phyloP scores from a whole-genome alignment of 108 stramenopile species.

The Pseudonitzschia multistriata region DNA sequence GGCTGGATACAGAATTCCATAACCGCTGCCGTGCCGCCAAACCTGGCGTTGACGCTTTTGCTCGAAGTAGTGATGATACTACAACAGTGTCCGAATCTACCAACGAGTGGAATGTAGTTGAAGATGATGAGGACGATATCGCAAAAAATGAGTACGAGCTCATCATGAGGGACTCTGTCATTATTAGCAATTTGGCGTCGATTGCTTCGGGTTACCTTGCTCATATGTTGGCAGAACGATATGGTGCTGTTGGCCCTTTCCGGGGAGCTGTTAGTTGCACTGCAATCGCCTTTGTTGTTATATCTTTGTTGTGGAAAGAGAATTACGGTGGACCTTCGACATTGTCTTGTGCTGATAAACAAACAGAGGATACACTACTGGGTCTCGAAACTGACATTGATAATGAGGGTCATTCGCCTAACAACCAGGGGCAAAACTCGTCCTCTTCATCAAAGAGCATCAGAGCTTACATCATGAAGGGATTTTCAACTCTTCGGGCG shows the following conservation, averaged over 20 bases:
- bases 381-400: background rate
- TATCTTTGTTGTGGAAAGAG: slow-evolving; percentile 57
- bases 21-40: slow-evolving; percentile 15
- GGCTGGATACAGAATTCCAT: slow-evolving; percentile 71
- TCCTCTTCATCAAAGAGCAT: slow-evolving; percentile 6
- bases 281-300: slow-evolving; percentile 40
- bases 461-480: slow-evolving; percentile 16
- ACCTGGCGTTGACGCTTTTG: too few relatives aligned
- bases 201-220: slow-evolving; percentile 67
- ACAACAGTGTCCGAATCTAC: background rate
- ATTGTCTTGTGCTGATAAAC: background rate
- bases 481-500: slow-evolving; percentile 15
- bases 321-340: slow-evolving; percentile 58
- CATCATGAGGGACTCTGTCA: slow-evolving; percentile 57
- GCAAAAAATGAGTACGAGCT: slow-evolving; percentile 43
- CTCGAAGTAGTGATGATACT: background rate
- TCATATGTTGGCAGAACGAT: slow-evolving; percentile 38
- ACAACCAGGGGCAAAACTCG: background rate
- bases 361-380: background rate
- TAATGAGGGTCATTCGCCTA: background rate
- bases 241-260: slow-evolving; percentile 79
- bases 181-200: slow-evolving; percentile 70
- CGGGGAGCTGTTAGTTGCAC: slow-evolving; percentile 67
- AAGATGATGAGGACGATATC: background rate
- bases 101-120: background rate